Evolutionary conservation across 306 rosid genomes (phyloP).

Genomic region (Vigna trinervia): DNA sequence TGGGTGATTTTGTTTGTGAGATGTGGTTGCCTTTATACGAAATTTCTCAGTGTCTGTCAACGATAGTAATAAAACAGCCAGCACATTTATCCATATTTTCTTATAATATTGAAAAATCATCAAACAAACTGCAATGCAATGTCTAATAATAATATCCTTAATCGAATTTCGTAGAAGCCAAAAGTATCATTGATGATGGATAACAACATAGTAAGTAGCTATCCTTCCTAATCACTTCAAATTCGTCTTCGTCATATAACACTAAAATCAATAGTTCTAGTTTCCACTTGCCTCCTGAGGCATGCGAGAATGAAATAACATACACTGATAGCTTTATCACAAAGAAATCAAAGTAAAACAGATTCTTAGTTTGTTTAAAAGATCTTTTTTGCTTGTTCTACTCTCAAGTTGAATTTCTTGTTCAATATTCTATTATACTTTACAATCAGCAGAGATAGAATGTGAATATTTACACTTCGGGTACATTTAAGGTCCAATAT

Average conservation of each 20-base stretch:
- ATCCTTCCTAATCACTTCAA: neutral
- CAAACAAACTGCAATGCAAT: too few species aligned
- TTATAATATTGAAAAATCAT: too few species aligned
- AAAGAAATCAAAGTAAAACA: neutral
- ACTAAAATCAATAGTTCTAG: neutral
- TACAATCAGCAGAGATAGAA: neutral
- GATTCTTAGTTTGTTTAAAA: neutral
- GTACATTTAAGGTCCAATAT: neutral
- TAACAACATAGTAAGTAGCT: neutral
- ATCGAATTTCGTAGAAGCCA: neutral
- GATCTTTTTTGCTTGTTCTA: constrained; percentile 1
- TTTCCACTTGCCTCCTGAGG: neutral
- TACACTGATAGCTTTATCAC: neutral
- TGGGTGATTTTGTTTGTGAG: too few species aligned
- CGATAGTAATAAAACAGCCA: too few species aligned
- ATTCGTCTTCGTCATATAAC: neutral
- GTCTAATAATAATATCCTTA: neutral
- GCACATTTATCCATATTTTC: too few species aligned
- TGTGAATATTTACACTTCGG: neutral
- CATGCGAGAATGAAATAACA: constrained; percentile 3
- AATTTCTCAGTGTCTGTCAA: too few species aligned
- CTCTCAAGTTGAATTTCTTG: neutral
- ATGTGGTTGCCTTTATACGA: too few species aligned
- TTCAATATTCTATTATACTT: neutral
- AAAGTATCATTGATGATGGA: neutral